Evolutionary conservation across 2,329 filamentous ascomycete species (phyloP), one percentile per base, ranked within the genome.

Genomic region (Phoma sp.): DNA sequence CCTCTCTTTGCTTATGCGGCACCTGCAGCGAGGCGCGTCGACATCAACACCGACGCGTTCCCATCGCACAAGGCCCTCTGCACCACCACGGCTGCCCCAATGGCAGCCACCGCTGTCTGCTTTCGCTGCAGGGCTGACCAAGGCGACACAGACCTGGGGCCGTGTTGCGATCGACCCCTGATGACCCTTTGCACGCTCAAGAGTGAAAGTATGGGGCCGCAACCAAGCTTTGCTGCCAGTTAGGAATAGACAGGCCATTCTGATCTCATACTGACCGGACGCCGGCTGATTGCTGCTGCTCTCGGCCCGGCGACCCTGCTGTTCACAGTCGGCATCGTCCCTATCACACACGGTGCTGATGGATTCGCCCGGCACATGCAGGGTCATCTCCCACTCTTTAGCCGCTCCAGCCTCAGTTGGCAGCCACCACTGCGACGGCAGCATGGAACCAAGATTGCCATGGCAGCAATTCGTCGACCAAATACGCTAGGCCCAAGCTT

Each of bases 371-470:
- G 61, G 61, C 57, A 55, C 56, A 60, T 61, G 63, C 59, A 64
- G 44, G 53, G 51, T 60, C 52, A 59, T 68, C 61, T 64, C 59
- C 61, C 53, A 41, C 25, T 59, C 61, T 72, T 72, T 72, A 54
- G 58, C 65, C 59, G 63, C 60, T 57, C 40, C 63, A 59, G 55
- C 62, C 57, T 54, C 55, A 55, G 41, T 32, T 50, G 42, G 58
- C 55, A 64, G 61, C 59, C 58, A 57, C 40, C 59, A 57, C 40
- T 46, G 48, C 47, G 48, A 44, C 40, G 44, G 44, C 60, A 57
- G 29, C 49, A 37, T 30, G 14, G 24, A 11, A 32, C 14, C 47
- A 42, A 39, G 29, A 43, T 35, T 25, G 14, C 27, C 10, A 24
- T 24, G 13, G 30, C 33, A 18, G 57, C 55, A 54, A 35, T 45